Conservation (phyloP, 345 rosid genomes). For the Psidium guajava region DNA sequence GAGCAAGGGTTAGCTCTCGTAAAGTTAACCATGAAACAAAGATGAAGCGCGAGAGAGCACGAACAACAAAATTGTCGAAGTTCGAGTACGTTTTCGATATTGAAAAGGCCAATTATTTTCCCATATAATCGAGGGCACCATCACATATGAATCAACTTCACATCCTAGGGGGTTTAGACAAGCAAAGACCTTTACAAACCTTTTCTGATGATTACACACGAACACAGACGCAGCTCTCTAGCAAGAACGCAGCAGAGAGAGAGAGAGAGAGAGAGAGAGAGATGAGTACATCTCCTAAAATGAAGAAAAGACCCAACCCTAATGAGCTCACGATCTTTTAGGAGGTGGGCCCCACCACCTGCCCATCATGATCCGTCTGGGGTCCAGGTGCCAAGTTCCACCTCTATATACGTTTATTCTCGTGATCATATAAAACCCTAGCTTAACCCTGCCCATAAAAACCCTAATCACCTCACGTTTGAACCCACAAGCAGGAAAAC, state of each 20-base stretch:
- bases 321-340: not conserved
- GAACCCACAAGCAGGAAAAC: not conserved
- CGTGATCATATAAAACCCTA: not conserved
- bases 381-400: constrained; percentile 31
- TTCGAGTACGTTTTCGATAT: not conserved
- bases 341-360: constrained; percentile 34
- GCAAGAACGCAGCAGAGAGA: not conserved
- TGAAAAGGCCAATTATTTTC: not conserved
- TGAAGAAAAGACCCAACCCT: not conserved
- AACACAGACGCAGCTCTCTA: not conserved
- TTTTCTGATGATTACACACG: not conserved
- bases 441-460: not conserved
- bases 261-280: not conserved
- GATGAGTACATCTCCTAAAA: not conserved
- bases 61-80: not conserved
- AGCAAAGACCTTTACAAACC: not conserved
- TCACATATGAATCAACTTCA: not conserved
- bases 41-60: not conserved
- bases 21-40: not conserved
- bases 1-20: not conserved
- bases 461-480: not conserved
- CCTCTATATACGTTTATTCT: constrained; percentile 2
- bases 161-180: not conserved
- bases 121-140: not conserved
- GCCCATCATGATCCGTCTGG: not conserved